Evolutionary conservation across 2,329 filamentous ascomycete species (phyloP).

Genomic region (Alternaria postmessia): DNA sequence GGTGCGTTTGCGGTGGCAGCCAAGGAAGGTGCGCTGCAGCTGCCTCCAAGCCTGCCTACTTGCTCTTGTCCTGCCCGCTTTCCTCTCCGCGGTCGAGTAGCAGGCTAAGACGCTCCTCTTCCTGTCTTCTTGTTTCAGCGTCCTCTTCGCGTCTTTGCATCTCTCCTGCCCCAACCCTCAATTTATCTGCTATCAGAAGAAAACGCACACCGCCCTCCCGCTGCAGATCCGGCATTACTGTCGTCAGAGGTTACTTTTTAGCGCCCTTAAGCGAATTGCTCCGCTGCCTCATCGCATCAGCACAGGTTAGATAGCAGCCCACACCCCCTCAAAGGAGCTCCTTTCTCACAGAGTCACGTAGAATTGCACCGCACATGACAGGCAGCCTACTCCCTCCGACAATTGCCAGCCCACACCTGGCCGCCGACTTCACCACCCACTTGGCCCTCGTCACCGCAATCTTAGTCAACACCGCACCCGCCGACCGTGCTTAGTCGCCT

Average conservation of each 20-base stretch:
- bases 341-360: conserved; percentile 31
- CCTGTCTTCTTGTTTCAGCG: neutral
- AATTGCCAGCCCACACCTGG: conserved; percentile 25
- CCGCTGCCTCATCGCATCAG: conserved; percentile 42
- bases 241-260: conserved; percentile 43
- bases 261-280: conserved; percentile 44
- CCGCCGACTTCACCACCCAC: conserved; percentile 19
- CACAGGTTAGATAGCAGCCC: conserved; percentile 41
- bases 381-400: conserved; percentile 29
- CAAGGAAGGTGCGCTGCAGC: conserved; percentile 20
- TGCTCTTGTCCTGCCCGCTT: conserved; percentile 7
- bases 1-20: conserved; percentile 19
- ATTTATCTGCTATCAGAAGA: conserved; percentile 5
- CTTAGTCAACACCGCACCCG: conserved; percentile 33
- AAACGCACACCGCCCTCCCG: conserved; percentile 18
- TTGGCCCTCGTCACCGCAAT: conserved; percentile 47
- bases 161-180: neutral
- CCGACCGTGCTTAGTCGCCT: conserved; percentile 37
- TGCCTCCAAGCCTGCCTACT: conserved; percentile 6
- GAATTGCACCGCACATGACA: conserved; percentile 24
- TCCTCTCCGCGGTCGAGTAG: conserved; percentile 3
- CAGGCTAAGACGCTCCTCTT: neutral
- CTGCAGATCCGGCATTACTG: conserved; percentile 22
- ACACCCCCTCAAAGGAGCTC: conserved; percentile 31
- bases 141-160: neutral